Conservation (phyloP, 2,329 filamentous ascomycete species). For the Colletotrichum godetiae region DNA sequence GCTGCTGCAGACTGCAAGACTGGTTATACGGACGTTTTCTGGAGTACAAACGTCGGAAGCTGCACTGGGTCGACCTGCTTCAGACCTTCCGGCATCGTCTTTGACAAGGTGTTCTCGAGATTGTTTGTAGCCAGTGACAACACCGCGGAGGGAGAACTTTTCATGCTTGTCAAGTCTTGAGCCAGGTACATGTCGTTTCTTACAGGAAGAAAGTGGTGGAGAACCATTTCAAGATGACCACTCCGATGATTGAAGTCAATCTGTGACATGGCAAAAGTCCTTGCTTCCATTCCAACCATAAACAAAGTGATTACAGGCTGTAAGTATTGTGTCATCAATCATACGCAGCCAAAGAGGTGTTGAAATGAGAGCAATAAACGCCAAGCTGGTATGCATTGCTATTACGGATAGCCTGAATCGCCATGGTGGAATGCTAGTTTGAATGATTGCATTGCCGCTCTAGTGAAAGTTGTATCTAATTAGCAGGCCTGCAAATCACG, state of each 20-base stretch:
- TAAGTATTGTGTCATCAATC: background rate
- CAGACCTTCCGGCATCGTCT: constrained; percentile 39
- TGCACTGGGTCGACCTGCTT: constrained; percentile 43
- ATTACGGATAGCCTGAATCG: background rate
- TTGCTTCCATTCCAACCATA: no score
- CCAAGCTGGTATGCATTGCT: background rate
- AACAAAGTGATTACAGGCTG: background rate
- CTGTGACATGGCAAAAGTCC: no score
- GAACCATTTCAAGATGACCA: no score
- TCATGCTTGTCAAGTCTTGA: constrained; percentile 33
- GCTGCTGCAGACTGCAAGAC: constrained; percentile 42
- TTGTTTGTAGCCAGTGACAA: constrained; percentile 42
- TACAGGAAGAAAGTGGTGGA: no score
- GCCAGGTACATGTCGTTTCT: no score
- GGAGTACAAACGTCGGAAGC: constrained; percentile 44
- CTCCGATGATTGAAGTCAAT: no score
- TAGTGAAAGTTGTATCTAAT: background rate
- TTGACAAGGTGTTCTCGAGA: constrained; percentile 38
- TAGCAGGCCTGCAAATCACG: background rate
- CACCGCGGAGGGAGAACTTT: constrained; percentile 39
- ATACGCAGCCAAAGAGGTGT: background rate
- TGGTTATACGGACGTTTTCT: constrained; percentile 47
- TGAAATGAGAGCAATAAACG: background rate
- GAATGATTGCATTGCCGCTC: background rate
- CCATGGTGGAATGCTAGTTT: background rate